Evolutionary conservation across 306 rosid species (phyloP).

Genomic region (Acacia melanoxylon): DNA sequence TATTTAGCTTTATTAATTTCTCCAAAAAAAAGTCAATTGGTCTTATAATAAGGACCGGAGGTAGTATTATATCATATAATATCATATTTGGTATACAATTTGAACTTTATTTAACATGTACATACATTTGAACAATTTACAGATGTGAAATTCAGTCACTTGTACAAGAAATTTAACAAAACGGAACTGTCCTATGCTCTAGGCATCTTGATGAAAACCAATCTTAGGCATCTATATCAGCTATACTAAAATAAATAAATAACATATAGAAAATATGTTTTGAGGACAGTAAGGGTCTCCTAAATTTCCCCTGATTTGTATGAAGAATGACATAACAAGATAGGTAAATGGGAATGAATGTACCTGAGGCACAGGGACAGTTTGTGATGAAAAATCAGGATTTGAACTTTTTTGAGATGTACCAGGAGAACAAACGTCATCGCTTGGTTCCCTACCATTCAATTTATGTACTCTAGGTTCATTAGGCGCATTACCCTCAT

Average conservation of each 20-base stretch:
- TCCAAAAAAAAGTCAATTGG: too few species aligned
- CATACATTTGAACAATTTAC: neutral
- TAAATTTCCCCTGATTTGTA: neutral
- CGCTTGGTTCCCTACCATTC: slow-evolving; percentile 72
- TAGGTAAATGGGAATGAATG: slow-evolving; percentile 7
- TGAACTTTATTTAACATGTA: neutral
- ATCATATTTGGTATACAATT: neutral
- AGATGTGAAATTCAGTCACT: neutral
- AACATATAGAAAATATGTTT: neutral
- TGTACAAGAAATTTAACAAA: neutral
- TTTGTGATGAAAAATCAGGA: slow-evolving; percentile 44
- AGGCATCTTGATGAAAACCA: neutral
- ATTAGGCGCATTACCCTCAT: slow-evolving; percentile 41
- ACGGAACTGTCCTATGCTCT: neutral
- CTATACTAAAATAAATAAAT: neutral
- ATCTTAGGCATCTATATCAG: neutral
- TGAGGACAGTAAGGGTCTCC: neutral
- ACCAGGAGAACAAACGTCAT: slow-evolving; percentile 50
- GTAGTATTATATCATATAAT: neutral
- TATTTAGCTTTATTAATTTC: too few species aligned
- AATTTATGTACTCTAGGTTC: slow-evolving; percentile 53
- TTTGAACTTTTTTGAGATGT: slow-evolving; percentile 54
- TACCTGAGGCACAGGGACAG: slow-evolving; percentile 55
- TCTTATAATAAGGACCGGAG: too few species aligned
- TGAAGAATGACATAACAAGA: slow-evolving; percentile 1